Evolutionary conservation across 768 basidiomycete species (phyloP), one percentile per base, ranked within the genome.

Genomic region (Butyriboletus loyo): DNA sequence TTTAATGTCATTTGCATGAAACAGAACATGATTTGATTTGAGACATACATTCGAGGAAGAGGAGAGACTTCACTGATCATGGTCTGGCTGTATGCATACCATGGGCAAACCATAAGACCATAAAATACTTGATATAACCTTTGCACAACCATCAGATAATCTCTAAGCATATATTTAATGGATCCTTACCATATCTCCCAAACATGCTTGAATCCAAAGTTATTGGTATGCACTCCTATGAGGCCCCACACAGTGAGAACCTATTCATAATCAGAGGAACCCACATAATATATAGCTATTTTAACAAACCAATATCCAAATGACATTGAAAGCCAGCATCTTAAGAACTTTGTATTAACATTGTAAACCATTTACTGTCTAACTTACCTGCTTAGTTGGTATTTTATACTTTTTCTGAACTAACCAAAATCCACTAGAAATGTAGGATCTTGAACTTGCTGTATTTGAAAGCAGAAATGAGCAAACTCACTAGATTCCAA

Each of bases 1-100:
- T 28, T n/a, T 10, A 7, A 31, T 25, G 7, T 50, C 9, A 43
- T 0, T 42, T 10, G 22, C 7, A 30, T 34, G 21, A 34, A 10
- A 19, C 6, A 13, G 7, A 43, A 15, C 2, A 27, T 4, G 15
- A 37, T 30, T 15, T 0, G 17, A 47, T 10, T 1, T 32, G 40
- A 39, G n/a, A 65, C 73, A 34, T 65, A 84, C 86, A 86, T 88
- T 70, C 87, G 87, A 31, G 83, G 80, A 48, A 83, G 67, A 35
- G 84, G 85, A 36, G 83, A 86, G 25, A 90, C 86, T 58, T 90
- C 86, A 65, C 82, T 85, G 53, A 89, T 89, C 88, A 89, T 86
- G 1, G 86, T 89, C 66, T 88, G 85, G 63, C 86, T 87, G 62
- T 88, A 87, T 39, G 87, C 86, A 63, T 87, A 89, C 86, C 86